Base-by-base conservation (phyloP, 345 rosid genomes). In the Atalantia buxifolia region DNA sequence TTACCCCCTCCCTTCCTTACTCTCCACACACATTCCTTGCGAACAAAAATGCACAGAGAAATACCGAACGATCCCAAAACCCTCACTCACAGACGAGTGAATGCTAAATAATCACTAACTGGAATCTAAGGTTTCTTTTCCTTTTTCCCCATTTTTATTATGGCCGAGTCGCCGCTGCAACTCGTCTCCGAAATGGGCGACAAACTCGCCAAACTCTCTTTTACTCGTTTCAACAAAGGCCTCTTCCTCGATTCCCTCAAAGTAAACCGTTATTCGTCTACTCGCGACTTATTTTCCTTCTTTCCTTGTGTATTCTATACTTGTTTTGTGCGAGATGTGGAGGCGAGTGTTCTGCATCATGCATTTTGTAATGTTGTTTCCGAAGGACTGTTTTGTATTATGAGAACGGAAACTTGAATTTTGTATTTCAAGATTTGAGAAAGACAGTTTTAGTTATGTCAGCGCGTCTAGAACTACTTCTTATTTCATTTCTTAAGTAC, bases 141-240 rank as follows among this genome's bases (percentile, higher is more conserved):
- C 50, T 14, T 66, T 55, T 12, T 10, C 45, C 60, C 6, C 7
- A 24, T 53, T 53, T 72, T 28, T 42, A 28, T 63, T 71, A 92
- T 91, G 98, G 92, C 83, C 82, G 89, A 86, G 78, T 71, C 89
- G 0, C 82, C 84, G 72, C 77, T 87, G 77, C 81, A 85, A 79
- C 79, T 82, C 71, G 85, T 95, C 70, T 84, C 90, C 62, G 86
- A 83, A 77, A 65, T 91, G 80, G 94, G 98, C 79, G 63, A 81
- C 78, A 81, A 86, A 75, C 89, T 95, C 87, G 76, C 80, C 64
- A 84, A 88, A 48, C 81, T 76, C 76, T 35, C 88, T 76, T 79
- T 76, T 75, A 45, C 89, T 77, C 95, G 96, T 66, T 91, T 88
- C 59, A 90, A 75, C 83, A 91, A 96, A 84, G 90, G 92, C 68